A percentile compares a stretch with the other conserved stretches of the same genome.
Evolutionary conservation across 352 stramenopile species (phyloP).

Genomic region (Globisporangium barbulae): DNA sequence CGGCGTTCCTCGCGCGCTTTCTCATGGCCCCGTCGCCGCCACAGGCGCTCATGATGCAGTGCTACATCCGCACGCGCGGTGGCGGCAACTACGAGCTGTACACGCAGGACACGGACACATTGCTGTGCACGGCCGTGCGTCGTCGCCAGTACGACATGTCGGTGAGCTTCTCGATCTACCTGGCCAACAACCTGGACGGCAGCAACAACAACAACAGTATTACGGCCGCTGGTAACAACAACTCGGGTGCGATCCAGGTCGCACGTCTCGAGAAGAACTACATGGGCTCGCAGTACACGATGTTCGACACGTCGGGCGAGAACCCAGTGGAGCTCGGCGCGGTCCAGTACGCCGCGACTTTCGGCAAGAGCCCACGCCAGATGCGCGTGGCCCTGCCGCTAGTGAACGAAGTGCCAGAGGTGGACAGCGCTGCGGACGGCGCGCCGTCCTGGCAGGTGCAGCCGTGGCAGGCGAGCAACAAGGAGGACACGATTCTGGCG

Average conservation of each 20-base stretch:
- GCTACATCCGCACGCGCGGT: constrained; percentile 81
- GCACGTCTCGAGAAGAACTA: constrained; percentile 86
- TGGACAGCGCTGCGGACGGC: constrained; percentile 40
- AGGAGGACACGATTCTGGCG: constrained; percentile 78
- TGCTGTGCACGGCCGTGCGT: constrained; percentile 73
- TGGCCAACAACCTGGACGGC: constrained; percentile 50
- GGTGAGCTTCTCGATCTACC: constrained; percentile 77
- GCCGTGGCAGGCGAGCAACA: constrained; percentile 49
- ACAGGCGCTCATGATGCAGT: constrained; percentile 78
- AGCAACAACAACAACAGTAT: constrained; percentile 17
- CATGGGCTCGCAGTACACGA: constrained; percentile 87
- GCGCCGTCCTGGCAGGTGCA: constrained; percentile 51
- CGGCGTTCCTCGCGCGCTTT: constrained; percentile 49
- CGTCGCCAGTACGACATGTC: constrained; percentile 87
- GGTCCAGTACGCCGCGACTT: constrained; percentile 83
- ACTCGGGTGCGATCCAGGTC: constrained; percentile 40
- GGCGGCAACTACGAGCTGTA: constrained; percentile 85
- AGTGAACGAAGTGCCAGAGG: constrained; percentile 38
- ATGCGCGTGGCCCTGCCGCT: constrained; percentile 77
- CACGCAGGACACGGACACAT: constrained; percentile 75
- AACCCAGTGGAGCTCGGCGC: constrained; percentile 59
- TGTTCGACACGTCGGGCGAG: constrained; percentile 67
- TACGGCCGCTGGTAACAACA: constrained; percentile 12
- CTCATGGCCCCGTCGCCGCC: constrained; percentile 53
- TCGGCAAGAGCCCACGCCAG: constrained; percentile 82